These are phyloP conservation scores for Botrytis fabae DNA, from an alignment of 2,329 filamentous ascomycete species.

Conservation along the genomic window DNA sequence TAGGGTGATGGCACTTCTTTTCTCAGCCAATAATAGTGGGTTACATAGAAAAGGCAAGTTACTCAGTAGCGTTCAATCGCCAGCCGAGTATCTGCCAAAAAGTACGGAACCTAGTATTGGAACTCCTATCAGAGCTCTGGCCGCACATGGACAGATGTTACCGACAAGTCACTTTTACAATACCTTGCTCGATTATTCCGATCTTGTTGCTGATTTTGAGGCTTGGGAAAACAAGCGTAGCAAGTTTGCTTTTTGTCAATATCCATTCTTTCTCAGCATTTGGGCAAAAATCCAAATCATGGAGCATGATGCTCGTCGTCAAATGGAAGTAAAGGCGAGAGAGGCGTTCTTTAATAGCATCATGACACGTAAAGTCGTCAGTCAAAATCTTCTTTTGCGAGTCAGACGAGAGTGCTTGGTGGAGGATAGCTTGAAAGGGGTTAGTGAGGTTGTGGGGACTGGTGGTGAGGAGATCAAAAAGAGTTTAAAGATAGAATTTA, in stretches of 20 bases:
- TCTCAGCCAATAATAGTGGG: conserved; percentile 72
- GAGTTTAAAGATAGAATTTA: conserved; percentile 79
- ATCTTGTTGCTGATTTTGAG: conserved; percentile 83
- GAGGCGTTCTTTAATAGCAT: conserved; percentile 92
- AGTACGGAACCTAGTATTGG: conserved; percentile 12
- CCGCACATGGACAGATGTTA: conserved; percentile 64
- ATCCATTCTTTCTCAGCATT: conserved; percentile 87
- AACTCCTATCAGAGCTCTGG: conserved; percentile 36
- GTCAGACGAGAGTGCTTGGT: conserved; percentile 83
- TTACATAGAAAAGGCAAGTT: conserved; percentile 42
- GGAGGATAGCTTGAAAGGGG: conserved; percentile 80
- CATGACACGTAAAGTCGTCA: conserved; percentile 69
- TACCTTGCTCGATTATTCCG: conserved; percentile 80
- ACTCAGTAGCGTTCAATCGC: conserved; percentile 41
- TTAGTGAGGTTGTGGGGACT: conserved; percentile 81
- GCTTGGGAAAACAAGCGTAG: conserved; percentile 74
- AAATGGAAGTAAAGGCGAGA: conserved; percentile 85
- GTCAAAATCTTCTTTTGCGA: conserved; percentile 74
- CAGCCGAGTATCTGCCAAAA: conserved; percentile 9
- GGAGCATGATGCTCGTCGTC: conserved; percentile 81
- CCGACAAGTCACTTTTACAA: conserved; percentile 87
- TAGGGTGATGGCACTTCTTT: conserved; percentile 76
- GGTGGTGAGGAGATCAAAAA: conserved; percentile 88
- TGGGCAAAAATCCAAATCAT: conserved; percentile 90
- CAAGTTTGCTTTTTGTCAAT: conserved; percentile 87